A percentile compares a stretch with the other conserved stretches of the same genome.
These are phyloP conservation scores for Candida labiduridarum DNA, from an alignment of 1,139 yeast species.

Conservation along the genomic window DNA sequence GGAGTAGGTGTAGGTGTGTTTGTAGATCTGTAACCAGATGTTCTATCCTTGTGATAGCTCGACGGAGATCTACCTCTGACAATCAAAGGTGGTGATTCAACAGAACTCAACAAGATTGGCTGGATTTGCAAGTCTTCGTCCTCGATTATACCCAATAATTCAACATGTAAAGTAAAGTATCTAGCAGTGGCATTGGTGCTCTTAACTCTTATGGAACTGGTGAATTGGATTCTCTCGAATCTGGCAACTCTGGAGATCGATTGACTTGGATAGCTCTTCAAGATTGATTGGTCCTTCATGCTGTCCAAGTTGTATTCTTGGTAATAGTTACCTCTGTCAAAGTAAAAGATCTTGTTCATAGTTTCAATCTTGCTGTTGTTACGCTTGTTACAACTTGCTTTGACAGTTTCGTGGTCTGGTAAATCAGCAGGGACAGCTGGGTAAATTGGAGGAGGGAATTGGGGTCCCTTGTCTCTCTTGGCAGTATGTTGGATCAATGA, in stretches of 20 bases:
- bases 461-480: slow-evolving; percentile 73
- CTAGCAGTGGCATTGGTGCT: slow-evolving; percentile 47
- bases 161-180: slow-evolving; percentile 56
- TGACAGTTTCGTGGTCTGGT: slow-evolving; percentile 60
- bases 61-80: slow-evolving; percentile 73
- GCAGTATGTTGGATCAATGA: slow-evolving; percentile 68
- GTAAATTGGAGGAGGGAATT: slow-evolving; percentile 58
- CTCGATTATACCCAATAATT: slow-evolving; percentile 53
- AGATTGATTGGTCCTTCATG: slow-evolving; percentile 31
- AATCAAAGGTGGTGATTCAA: slow-evolving; percentile 65
- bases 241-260: slow-evolving; percentile 62
- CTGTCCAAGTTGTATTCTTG: slow-evolving; percentile 31
- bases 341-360: slow-evolving; percentile 36
- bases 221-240: slow-evolving; percentile 69
- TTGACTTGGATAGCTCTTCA: slow-evolving; percentile 50
- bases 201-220: slow-evolving; percentile 60
- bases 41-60: slow-evolving; percentile 51
- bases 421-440: slow-evolving; percentile 62
- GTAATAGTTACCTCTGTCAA: slow-evolving; percentile 45
- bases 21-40: slow-evolving; percentile 36
- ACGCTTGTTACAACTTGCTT: slow-evolving; percentile 64
- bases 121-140: slow-evolving; percentile 42
- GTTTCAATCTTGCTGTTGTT: slow-evolving; percentile 24
- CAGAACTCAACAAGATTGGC: slow-evolving; percentile 40
- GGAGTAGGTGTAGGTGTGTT: slow-evolving; percentile 12